Evolutionary conservation across 192 early-diverging fungal species (phyloP).

Genomic region (Geranomyces variabilis): DNA sequence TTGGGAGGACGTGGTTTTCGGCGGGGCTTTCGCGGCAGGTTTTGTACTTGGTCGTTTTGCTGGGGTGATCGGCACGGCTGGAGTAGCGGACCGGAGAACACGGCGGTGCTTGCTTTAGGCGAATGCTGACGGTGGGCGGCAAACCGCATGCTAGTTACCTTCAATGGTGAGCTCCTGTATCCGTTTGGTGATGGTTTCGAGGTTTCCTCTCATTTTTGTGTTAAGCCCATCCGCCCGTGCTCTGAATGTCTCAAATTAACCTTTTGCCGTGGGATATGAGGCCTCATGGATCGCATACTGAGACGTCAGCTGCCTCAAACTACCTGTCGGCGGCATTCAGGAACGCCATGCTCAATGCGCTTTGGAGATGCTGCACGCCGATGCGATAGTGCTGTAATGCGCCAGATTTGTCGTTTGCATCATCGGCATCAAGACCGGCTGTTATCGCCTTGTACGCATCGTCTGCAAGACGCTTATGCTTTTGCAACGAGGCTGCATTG

Average conservation of each 20-base stretch:
- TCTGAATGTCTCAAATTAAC: constrained; percentile 16
- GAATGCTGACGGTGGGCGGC: neutral
- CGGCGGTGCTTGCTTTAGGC: neutral
- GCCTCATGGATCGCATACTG: neutral
- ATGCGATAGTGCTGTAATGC: constrained; percentile 45
- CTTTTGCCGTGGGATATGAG: too few species aligned
- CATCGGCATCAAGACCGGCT: constrained; percentile 45
- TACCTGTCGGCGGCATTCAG: constrained; percentile 34
- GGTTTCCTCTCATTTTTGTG: constrained; percentile 44
- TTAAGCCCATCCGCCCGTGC: constrained; percentile 43
- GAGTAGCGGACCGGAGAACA: neutral
- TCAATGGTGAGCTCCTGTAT: constrained; percentile 18
- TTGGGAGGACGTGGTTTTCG: constrained; percentile 1
- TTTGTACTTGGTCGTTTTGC: constrained; percentile 15
- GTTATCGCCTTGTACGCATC: constrained; percentile 45
- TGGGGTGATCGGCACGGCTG: neutral
- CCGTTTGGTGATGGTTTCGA: constrained; percentile 44
- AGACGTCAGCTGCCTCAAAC: neutral
- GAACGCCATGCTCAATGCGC: constrained; percentile 42
- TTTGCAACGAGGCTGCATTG: neutral
- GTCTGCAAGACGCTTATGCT: constrained; percentile 44
- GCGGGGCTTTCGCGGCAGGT: neutral
- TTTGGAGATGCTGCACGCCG: constrained; percentile 44
- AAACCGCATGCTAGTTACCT: neutral
- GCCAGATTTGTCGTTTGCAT: constrained; percentile 31